Evolutionary conservation across 495 filamentous ascomycete genomes (phyloP).

Genomic region (Neurospora sp.): DNA sequence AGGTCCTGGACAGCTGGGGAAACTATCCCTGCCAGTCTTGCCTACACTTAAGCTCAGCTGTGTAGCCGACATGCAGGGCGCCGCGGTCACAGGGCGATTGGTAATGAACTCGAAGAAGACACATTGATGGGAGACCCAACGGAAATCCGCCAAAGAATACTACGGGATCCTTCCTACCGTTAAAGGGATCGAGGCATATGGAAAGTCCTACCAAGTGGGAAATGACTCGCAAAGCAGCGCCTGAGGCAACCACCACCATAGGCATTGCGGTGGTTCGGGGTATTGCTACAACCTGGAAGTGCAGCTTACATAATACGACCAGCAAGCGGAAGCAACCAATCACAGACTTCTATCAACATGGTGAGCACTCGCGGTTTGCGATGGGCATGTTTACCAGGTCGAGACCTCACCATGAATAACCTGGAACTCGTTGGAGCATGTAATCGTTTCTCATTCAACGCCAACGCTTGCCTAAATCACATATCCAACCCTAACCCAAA

Average conservation of each 20-base stretch:
- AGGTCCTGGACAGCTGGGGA: not conserved
- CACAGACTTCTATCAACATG: not conserved
- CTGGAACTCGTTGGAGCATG: not conserved
- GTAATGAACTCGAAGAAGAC: too few relatives aligned
- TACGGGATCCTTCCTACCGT: not conserved
- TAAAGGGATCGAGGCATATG: not conserved
- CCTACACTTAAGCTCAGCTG: not conserved
- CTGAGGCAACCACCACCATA: not conserved
- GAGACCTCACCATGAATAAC: not conserved
- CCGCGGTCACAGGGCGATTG: conserved; percentile 11
- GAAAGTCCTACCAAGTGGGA: not conserved
- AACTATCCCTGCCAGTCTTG: not conserved
- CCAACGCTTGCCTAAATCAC: not conserved
- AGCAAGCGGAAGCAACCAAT: not conserved
- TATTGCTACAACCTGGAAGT: too few relatives aligned
- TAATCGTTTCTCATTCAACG: not conserved
- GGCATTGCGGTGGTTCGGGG: too few relatives aligned
- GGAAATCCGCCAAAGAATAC: not conserved
- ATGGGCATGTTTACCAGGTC: not conserved
- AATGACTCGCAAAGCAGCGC: not conserved
- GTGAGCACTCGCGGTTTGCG: not conserved
- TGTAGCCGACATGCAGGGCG: conserved; percentile 8
- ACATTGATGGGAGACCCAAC: too few relatives aligned
- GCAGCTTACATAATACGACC: not conserved
- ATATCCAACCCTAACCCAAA: not conserved